These are phyloP conservation scores for Phallus indusiatus DNA, from an alignment of 768 basidiomycete species.

Conservation along the genomic window DNA sequence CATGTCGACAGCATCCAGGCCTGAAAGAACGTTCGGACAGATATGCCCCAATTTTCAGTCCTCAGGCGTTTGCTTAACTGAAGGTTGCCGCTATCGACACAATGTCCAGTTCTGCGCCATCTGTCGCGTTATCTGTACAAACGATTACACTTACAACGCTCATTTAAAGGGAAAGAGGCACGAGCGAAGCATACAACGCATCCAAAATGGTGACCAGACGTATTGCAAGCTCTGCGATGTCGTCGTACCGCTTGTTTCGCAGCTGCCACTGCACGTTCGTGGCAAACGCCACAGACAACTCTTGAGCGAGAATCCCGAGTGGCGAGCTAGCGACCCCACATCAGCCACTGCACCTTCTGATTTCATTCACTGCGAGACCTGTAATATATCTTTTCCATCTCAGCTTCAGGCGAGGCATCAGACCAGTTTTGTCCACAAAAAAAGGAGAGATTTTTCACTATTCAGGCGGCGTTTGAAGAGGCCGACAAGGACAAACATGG, in stretches of 20 bases:
- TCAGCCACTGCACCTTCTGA: neutral
- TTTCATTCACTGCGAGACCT: slow-evolving; percentile 1
- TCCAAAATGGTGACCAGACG: neutral
- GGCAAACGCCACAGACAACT: neutral
- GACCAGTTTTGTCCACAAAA: slow-evolving; percentile 22
- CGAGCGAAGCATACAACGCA: slow-evolving; percentile 14
- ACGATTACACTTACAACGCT: slow-evolving; percentile 13
- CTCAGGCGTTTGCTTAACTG: slow-evolving; percentile 26
- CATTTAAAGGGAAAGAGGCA: slow-evolving; percentile 27
- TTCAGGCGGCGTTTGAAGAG: slow-evolving; percentile 37
- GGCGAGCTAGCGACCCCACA: neutral
- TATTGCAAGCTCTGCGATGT: slow-evolving; percentile 8
- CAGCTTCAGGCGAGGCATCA: neutral
- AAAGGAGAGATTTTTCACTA: slow-evolving; percentile 29
- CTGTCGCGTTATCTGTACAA: slow-evolving; percentile 28
- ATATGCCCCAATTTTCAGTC: slow-evolving; percentile 31
- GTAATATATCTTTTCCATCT: neutral
- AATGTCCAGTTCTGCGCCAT: slow-evolving; percentile 29
- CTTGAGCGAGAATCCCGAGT: neutral
- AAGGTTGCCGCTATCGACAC: slow-evolving; percentile 26
- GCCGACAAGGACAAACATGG: slow-evolving; percentile 49
- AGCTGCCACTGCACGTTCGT: slow-evolving; percentile 1
- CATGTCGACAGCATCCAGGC: too few relatives aligned
- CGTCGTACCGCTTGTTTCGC: neutral
- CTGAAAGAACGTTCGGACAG: neutral